phyloP scores from a whole-genome alignment of 345 rosid genomes.

The Euphorbia lathyris region DNA sequence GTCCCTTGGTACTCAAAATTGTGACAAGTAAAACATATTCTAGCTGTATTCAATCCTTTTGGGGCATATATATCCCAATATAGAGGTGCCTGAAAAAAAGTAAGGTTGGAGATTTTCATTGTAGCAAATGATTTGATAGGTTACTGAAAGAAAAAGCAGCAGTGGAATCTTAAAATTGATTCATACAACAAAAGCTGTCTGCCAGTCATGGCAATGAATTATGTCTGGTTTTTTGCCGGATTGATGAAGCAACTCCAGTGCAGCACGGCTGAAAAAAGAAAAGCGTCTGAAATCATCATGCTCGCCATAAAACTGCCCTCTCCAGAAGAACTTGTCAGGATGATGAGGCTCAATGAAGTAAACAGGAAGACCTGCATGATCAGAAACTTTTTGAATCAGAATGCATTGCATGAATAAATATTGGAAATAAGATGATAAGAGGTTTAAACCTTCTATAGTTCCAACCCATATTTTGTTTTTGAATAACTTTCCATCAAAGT shows the following conservation, averaged over 20 bases:
- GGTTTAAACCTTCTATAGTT: slow-evolving; percentile 66
- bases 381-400: slow-evolving; percentile 13
- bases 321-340: slow-evolving; percentile 91
- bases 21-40: slow-evolving; percentile 97
- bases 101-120: slow-evolving; percentile 5
- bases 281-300: slow-evolving; percentile 91
- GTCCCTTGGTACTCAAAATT: slow-evolving; percentile 98
- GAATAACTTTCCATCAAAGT: slow-evolving; percentile 76
- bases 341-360: slow-evolving; percentile 96
- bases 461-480: slow-evolving; percentile 95
- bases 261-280: slow-evolving; percentile 93
- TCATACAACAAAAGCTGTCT: slow-evolving; percentile 95
- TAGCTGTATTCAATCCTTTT: slow-evolving; percentile 88
- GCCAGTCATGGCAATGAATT: slow-evolving; percentile 99
- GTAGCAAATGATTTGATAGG: slow-evolving; percentile 13
- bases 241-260: slow-evolving; percentile 86
- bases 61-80: slow-evolving; percentile 94
- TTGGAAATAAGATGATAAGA: slow-evolving; percentile 13
- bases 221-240: slow-evolving; percentile 93
- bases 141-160: slow-evolving; percentile 15
- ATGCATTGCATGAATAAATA: neutral
- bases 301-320: slow-evolving; percentile 93
- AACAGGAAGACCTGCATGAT: slow-evolving; percentile 83
- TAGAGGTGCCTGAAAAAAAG: slow-evolving; percentile 77
- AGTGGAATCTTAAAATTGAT: slow-evolving; percentile 3